These are phyloP conservation scores for Fistulinella staudtii DNA, from an alignment of 1,284 basidiomycete species.

Conservation along the genomic window DNA sequence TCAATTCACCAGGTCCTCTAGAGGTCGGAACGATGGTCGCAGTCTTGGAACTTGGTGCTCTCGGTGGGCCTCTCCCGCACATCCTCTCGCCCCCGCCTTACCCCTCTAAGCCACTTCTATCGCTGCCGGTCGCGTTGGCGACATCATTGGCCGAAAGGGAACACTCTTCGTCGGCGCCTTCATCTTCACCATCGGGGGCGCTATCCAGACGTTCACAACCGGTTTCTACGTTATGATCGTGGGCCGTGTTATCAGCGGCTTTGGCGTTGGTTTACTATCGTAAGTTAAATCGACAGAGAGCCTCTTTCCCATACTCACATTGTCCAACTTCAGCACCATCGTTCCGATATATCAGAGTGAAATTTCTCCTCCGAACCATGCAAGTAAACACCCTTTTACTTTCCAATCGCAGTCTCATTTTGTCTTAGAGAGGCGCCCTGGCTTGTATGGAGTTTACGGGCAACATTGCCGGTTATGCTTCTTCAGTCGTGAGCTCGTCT, in stretches of 20 bases:
- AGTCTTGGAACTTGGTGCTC: constrained; percentile 88
- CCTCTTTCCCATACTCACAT: constrained; percentile 1
- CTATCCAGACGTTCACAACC: constrained; percentile 82
- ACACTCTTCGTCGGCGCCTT: constrained; percentile 86
- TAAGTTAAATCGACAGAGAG: constrained; percentile 40
- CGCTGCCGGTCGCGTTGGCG: constrained; percentile 84
- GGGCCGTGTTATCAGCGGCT: constrained; percentile 86
- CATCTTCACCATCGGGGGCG: constrained; percentile 86
- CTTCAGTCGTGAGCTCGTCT: constrained; percentile 74
- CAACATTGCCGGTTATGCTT: constrained; percentile 92
- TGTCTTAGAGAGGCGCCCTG: constrained; percentile 72
- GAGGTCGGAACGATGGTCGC: constrained; percentile 88
- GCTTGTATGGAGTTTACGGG: constrained; percentile 98
- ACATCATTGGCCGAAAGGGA: constrained; percentile 82
- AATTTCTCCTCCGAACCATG: constrained; percentile 92
- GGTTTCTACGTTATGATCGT: constrained; percentile 87
- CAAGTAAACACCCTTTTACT: constrained; percentile 36
- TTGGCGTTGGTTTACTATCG: constrained; percentile 92
- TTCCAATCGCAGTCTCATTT: constrained; percentile 8
- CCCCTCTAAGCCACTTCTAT: constrained; percentile 74
- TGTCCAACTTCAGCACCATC: constrained; percentile 62
- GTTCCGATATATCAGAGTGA: constrained; percentile 98
- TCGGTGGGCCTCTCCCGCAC: constrained; percentile 51
- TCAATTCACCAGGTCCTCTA: constrained; percentile 71
- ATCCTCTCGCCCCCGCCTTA: constrained; percentile 3